Base-by-base conservation (phyloP, 1,139 yeast genomes). In the Zygosaccharomyces sapae region DNA sequence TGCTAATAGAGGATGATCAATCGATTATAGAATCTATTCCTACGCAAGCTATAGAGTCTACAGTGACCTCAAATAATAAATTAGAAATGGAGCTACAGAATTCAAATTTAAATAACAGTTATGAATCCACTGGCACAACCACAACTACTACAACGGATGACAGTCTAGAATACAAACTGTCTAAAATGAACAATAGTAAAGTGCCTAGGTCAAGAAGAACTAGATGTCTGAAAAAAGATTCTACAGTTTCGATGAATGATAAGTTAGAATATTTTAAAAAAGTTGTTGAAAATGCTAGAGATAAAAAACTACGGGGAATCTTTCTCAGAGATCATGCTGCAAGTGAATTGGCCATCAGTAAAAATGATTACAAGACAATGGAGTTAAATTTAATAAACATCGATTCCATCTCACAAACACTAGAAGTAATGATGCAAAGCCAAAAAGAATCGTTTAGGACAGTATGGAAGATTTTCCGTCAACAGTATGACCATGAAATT, bases 311-410 rank as follows among this genome's bases (percentile, higher is more conserved):
- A 19, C 46, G 47, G 16, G 52, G 52, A 10, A 49, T 49, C 9
- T 43, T 49, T 13, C 33, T 49, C 19, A 45, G 52, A 31, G 49
- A 49, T n/a, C 49, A 49, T 33, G 52, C 52, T 7, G 52, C 48
- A 13, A 38, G 44, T 16, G 52, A 49, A 33, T 43, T 49, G 19
- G 43, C 45, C 18, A 13, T 46, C 13, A 39, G 44, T 10, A 41
- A 43, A 27, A 30, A 33, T 12, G 49, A 46, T 19, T 45, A 46
- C 20, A 34, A 38, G 18, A 22, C 47, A 9, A 27, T 46, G 3
- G 41, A 49, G n/a, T 29, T 49, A 27, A 39, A 27, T n/a, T 37
- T 49, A 9, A 44, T 43, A 12, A 46, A 46, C 29, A 43, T 49
- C 30, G 46, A 46, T 18, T 37, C 25, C 6, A 35, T 49, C 12